Evolutionary conservation across 164 flowering plant species (phyloP), one percentile per base, ranked within the genome.

Genomic region (Vitis amurensis): DNA sequence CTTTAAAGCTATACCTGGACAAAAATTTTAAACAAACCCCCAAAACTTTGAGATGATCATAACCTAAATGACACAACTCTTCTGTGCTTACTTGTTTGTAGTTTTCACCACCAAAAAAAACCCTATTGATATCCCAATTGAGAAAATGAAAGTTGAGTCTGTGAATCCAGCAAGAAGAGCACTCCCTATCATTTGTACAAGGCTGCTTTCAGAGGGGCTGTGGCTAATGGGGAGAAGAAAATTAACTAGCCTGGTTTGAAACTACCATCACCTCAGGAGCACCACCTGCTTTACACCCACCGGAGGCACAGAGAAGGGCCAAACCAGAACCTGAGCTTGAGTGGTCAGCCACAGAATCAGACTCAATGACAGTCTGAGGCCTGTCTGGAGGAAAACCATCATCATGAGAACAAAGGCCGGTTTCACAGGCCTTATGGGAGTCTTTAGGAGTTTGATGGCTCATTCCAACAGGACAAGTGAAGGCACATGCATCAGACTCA

Each of bases 181-280:
- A 13, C 0, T 11, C 16, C 8, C 5, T n/a, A 3, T 37, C 13
- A 52, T 47, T 10, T 14, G 4, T 6, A 44, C 19, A 47, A 14
- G 27, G 65, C 51, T n/a, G 27, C 51, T 27, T 9, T 19, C 27
- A 16, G 19, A 15, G 11, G 14, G 16, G 16, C 5, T 9, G 19
- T 14, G 48, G 52, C 15, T 16, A 63, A 31, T n/a, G 11, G 13
- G 59, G 17, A 8, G 23, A 62, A 30, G 55, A 19, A 58, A 57
- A 59, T 67, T 51, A 73, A 59, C 71, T 63, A 27, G 68, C 77
- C 62, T 63, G 66, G 63, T 73, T 73, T 62, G 74, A 67, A 0
- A 64, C 16, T 19, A 13, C 27, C 19, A 73, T 53, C 47, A 64
- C 81, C 67, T 77, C 76, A 55, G 79, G 50, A 27, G 63, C 44